Evolutionary conservation across 495 filamentous ascomycete genomes (phyloP), one percentile per base, ranked within the genome.

Genomic region (Bathelium albidoporum): DNA sequence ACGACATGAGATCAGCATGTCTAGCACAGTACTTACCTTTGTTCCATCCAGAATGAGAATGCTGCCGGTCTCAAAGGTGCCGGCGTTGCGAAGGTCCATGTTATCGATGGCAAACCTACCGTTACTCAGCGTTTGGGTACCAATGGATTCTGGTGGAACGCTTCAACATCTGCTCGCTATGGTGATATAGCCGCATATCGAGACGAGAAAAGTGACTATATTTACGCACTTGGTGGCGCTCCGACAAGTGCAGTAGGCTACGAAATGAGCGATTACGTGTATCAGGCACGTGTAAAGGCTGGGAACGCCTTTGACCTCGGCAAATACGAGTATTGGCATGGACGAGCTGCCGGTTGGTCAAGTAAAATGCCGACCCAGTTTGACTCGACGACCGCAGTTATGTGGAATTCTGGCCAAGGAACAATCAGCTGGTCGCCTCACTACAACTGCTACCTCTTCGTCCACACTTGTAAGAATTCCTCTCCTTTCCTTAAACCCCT

Each of bases 281-380:
- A 76, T 58, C 68, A 75, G 59, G 66, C 69, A 14, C 66, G 75
- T 22, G 75, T 76, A 7, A 65, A 65, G 11, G 73, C 75, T 1
- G 58, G 66, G 5, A 67, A 71, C 2, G 73, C 74, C 0, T 76
- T 73, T 36, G 68, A 76, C 24, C 32, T 75, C 59, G 32, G 31
- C 9, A 64, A 61, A 61, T 76, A 77, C 58, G 68, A 76, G 64
- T 77, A 77, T 61, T 77, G 69, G 66, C 75, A 72, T 68, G 75
- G 74, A 5, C 62, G 61, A 55, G 24, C 49, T 10, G 49, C 24
- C 20, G 49, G 49, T 55, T 55, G 49, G 49, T 55, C 49, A 10
- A 29, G 49, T 29, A 24, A 55, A 24, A 2, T 29, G 7, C 49
- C 24, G 7, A 55, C 49, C 20, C 49, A 55, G 9, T 29, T 55